phyloP scores from a whole-genome alignment of 345 rosid genomes.

The Gossypium raimondii region DNA sequence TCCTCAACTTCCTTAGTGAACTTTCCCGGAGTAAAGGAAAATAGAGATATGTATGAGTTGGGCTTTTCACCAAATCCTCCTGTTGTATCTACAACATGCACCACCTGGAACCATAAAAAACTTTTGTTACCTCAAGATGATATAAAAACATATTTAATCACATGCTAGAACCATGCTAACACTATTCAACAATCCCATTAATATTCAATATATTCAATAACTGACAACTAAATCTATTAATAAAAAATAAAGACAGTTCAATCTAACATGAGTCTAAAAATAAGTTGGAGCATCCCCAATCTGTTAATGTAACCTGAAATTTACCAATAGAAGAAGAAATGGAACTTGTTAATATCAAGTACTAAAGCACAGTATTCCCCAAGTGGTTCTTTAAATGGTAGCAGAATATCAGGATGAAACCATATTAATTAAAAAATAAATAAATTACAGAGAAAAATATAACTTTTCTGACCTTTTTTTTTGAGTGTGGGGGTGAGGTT shows the following conservation, averaged over 20 bases:
- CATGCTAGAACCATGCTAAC: slow-evolving; percentile 10
- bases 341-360: neutral
- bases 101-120: slow-evolving; percentile 47
- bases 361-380: neutral
- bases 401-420: neutral
- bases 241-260: too few species aligned
- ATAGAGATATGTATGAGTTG: slow-evolving; percentile 54
- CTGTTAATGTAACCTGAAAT: neutral
- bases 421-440: neutral
- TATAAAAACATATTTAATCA: slow-evolving; percentile 1
- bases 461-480: neutral
- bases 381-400: neutral
- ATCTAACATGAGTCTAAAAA: neutral
- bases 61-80: slow-evolving; percentile 41
- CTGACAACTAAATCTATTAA: neutral
- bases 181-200: neutral
- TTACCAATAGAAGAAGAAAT: neutral
- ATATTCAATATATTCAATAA: neutral
- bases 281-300: neutral
- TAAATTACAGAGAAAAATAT: neutral
- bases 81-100: slow-evolving; percentile 85
- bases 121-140: neutral
- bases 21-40: slow-evolving; percentile 84
- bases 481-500: too few species aligned
- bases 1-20: slow-evolving; percentile 62